Evolutionary conservation across 2,329 filamentous ascomycete species (phyloP).

Genomic region (Hypoxylon sp.): DNA sequence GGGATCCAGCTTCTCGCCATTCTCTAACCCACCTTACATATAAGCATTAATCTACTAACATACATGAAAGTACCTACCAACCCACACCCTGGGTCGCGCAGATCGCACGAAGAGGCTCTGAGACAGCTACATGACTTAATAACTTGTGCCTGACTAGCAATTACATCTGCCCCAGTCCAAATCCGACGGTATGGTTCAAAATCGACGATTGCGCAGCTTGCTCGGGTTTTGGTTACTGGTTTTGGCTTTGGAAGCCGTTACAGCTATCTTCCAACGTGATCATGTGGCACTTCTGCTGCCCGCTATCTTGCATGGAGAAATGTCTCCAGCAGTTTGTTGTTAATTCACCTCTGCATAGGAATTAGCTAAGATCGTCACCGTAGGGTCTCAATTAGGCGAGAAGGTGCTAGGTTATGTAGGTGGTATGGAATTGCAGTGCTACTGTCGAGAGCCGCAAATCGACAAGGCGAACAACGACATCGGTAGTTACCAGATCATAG

Average conservation of each 20-base stretch:
- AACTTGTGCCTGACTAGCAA: slow-evolving; percentile 40
- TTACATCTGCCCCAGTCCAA: slow-evolving; percentile 30
- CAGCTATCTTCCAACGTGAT: slow-evolving; percentile 27
- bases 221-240: slow-evolving; percentile 21
- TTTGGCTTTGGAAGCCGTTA: slow-evolving; percentile 29
- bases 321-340: slow-evolving; percentile 9
- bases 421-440: slow-evolving; percentile 14
- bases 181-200: slow-evolving; percentile 41
- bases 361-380: slow-evolving; percentile 7
- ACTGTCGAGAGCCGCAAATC: slow-evolving; percentile 31
- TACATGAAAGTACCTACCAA: slow-evolving; percentile 7
- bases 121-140: slow-evolving; percentile 30
- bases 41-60: slow-evolving; percentile 21
- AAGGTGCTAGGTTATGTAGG: slow-evolving; percentile 13
- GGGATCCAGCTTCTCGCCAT: slow-evolving; percentile 22
- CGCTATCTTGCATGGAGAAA: slow-evolving; percentile 6
- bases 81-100: slow-evolving; percentile 23
- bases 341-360: neutral
- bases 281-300: slow-evolving; percentile 25
- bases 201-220: slow-evolving; percentile 33
- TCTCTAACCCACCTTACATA: slow-evolving; percentile 19
- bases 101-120: slow-evolving; percentile 35
- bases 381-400: slow-evolving; percentile 1
- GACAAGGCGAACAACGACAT: slow-evolving; percentile 18
- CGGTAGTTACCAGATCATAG: slow-evolving; percentile 6